Percentiles rank a stretch among this genome's conserved stretches.
Conservation (phyloP, 2,329 filamentous ascomycete genomes). For the Penicillium hesseltinei region DNA sequence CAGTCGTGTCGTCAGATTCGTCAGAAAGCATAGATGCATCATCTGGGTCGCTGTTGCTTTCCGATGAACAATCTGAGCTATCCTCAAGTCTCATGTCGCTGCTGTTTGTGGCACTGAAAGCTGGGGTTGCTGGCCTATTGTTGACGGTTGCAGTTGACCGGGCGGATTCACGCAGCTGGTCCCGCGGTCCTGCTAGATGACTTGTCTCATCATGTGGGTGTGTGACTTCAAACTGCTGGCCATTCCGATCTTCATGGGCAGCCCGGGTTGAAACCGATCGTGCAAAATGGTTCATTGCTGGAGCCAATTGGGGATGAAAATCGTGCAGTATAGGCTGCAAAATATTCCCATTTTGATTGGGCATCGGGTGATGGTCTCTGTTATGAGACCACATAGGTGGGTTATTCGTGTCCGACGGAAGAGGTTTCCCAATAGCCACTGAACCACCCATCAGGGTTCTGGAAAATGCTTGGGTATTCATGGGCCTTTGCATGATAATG, state of each 20-base stretch:
- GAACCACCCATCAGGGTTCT: conserved; percentile 16
- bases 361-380: not conserved
- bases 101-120: not conserved
- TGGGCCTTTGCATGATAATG: conserved; percentile 33
- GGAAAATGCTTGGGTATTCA: conserved; percentile 16
- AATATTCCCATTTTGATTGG: not conserved
- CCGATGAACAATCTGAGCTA: conserved; percentile 14
- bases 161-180: not conserved
- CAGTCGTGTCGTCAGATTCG: conserved; percentile 25
- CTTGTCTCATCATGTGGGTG: not conserved
- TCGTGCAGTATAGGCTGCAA: not conserved
- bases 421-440: not conserved
- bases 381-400: not conserved
- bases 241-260: not conserved
- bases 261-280: not conserved
- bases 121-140: not conserved
- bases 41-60: conserved; percentile 29
- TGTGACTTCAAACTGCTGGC: not conserved
- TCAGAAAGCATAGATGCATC: conserved; percentile 32
- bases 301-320: not conserved
- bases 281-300: too few species aligned
- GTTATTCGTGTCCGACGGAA: not conserved
- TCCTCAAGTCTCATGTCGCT: not conserved
- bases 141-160: not conserved
- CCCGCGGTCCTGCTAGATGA: not conserved